phyloP scores from a whole-genome alignment of 73 alveolate species.

The Paramecium sexaurelia region DNA sequence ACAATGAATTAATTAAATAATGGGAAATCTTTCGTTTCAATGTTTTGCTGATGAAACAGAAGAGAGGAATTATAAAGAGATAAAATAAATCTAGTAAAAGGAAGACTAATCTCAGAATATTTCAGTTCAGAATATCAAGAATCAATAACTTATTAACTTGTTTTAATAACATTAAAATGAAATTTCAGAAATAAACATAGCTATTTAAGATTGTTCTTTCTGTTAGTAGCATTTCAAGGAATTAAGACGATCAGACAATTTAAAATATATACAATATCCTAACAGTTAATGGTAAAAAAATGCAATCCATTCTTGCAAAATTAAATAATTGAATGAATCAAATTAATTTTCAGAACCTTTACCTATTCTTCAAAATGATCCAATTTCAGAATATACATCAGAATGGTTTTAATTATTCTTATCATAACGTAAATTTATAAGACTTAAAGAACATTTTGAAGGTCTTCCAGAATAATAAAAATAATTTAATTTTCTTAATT shows the following conservation, averaged over 20 bases:
- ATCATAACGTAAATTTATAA: not conserved
- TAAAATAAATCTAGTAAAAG: not conserved
- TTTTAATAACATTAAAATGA: not conserved
- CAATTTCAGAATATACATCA: not conserved
- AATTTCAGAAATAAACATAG: not conserved
- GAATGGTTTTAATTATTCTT: not conserved
- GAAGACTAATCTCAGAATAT: not conserved
- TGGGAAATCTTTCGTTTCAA: not conserved
- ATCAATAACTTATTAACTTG: not conserved
- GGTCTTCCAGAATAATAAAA: not conserved
- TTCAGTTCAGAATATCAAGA: not conserved
- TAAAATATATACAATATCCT: not conserved
- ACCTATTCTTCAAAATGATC: not conserved
- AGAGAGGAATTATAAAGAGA: not conserved
- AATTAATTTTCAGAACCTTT: not conserved
- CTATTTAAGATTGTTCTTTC: not conserved
- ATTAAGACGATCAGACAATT: not conserved
- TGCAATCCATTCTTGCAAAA: not conserved
- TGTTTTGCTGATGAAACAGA: not conserved
- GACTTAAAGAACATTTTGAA: not conserved
- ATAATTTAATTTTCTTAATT: not conserved
- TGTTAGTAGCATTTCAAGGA: not conserved
- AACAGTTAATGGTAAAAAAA: not conserved
- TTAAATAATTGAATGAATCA: not conserved
- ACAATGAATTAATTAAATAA: not conserved